Evolutionary conservation across 257 asterid species (phyloP).

Genomic region (Scutellaria galericulata): DNA sequence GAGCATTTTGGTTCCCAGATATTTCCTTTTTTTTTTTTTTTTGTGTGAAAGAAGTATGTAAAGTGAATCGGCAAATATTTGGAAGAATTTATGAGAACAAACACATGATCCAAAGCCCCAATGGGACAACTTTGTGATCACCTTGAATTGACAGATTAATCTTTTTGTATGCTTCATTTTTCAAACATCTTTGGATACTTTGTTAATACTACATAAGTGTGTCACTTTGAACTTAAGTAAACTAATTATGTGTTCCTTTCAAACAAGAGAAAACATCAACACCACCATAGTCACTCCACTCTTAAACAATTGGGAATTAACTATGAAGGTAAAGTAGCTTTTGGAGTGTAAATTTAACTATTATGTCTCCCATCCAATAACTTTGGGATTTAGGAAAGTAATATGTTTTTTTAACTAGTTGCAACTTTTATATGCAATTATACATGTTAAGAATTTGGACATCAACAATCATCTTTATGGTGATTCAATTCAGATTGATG

Average conservation of each 20-base stretch:
- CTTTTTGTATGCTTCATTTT: not conserved
- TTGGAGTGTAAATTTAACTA: constrained; percentile 15
- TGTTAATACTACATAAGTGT: constrained; percentile 4
- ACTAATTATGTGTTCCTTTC: constrained; percentile 25
- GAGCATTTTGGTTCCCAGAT: not conserved
- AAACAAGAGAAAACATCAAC: constrained; percentile 3
- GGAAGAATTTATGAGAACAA: constrained; percentile 29
- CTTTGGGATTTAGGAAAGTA: constrained; percentile 1
- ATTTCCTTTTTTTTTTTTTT: not conserved
- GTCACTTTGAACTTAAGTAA: constrained; percentile 23
- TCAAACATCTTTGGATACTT: not conserved
- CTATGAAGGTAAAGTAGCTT: constrained; percentile 6
- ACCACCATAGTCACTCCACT: constrained; percentile 30
- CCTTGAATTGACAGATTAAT: not conserved
- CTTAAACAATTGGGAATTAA: not conserved
- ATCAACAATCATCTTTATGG: too few relatives aligned
- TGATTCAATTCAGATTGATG: too few relatives aligned
- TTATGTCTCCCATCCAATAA: constrained; percentile 31
- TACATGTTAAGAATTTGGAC: too few relatives aligned
- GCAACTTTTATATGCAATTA: not conserved
- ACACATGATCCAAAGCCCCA: constrained; percentile 28
- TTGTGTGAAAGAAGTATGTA: not conserved
- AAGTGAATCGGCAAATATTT: constrained; percentile 18
- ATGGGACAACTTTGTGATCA: constrained; percentile 7
- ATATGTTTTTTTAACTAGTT: not conserved